Percentiles rank a stretch among this genome's conserved stretches.
Conservation (phyloP, 768 basidiomycete genomes). For the Hydnomerulius pinastri region DNA sequence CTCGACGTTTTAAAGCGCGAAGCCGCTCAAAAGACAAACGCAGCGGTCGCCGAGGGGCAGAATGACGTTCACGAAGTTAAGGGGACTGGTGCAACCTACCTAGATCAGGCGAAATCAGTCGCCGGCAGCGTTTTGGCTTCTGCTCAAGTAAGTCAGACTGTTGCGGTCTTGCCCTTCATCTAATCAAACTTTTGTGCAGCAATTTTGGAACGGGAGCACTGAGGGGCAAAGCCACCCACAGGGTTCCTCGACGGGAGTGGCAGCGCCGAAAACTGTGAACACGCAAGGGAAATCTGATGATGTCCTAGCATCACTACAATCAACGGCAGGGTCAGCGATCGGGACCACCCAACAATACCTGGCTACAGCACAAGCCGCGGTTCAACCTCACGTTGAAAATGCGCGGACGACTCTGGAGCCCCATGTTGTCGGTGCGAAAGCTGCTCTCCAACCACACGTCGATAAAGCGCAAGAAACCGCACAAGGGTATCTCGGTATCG, state of each 20-base stretch:
- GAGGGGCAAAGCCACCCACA: conserved; percentile 13
- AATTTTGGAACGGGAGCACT: neutral
- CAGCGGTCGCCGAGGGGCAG: no score
- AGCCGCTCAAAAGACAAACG: no score
- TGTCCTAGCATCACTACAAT: conserved; percentile 32
- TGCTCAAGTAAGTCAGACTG: conserved; percentile 41
- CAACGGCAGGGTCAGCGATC: conserved; percentile 30
- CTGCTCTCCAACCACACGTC: conserved; percentile 35
- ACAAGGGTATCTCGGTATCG: conserved; percentile 18
- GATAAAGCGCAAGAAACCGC: conserved; percentile 23
- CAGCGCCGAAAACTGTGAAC: conserved; percentile 31
- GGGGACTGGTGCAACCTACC: no score
- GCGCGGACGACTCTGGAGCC: conserved; percentile 28
- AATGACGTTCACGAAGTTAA: no score
- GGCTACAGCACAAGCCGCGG: conserved; percentile 14
- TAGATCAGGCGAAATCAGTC: no score
- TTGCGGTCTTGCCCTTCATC: neutral
- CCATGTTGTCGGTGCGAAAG: conserved; percentile 25
- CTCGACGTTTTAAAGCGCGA: no score
- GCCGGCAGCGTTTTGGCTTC: no score
- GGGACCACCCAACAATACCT: conserved; percentile 35
- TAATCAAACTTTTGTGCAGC: conserved; percentile 1
- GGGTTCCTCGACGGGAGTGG: conserved; percentile 23
- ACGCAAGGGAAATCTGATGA: conserved; percentile 34
- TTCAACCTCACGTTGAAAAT: conserved; percentile 31